A percentile compares a stretch with the other conserved stretches of the same genome.
These are phyloP conservation scores for Pseudodiploospora longispora DNA, from an alignment of 2,329 filamentous ascomycete genomes.

Conservation along the genomic window DNA sequence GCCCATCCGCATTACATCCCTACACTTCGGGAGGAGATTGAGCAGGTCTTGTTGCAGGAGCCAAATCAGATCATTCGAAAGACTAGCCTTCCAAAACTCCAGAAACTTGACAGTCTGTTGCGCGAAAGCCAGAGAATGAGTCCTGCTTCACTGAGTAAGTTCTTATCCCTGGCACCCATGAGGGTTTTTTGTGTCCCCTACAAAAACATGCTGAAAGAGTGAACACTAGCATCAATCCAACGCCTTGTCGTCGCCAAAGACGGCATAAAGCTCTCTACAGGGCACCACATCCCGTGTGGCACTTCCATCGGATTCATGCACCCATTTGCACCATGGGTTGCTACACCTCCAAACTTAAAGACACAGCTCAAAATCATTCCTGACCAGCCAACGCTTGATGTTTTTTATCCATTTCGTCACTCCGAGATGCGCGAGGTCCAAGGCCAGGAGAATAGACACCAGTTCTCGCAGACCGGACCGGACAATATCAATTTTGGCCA, in stretches of 20 bases:
- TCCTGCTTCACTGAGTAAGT: background rate
- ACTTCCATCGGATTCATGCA: too few relatives aligned
- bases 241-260: background rate
- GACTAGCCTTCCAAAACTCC: background rate
- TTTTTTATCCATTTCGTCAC: background rate
- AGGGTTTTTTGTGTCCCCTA: too few relatives aligned
- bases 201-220: too few relatives aligned
- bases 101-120: constrained; percentile 1
- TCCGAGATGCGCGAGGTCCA: background rate
- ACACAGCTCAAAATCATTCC: constrained; percentile 1
- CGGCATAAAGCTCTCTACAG: background rate
- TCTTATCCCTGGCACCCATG: background rate
- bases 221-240: background rate
- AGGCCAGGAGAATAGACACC: background rate
- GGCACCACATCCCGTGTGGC: too few relatives aligned
- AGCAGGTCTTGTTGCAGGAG: background rate
- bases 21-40: background rate
- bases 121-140: constrained; percentile 1
- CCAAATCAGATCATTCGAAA: background rate
- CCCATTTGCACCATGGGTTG: too few relatives aligned
- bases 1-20: background rate
- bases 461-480: background rate
- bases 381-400: background rate
- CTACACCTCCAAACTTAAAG: background rate
- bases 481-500: background rate